Conservation (phyloP, 1,284 basidiomycete genomes). For the Trametes hirsuta region DNA sequence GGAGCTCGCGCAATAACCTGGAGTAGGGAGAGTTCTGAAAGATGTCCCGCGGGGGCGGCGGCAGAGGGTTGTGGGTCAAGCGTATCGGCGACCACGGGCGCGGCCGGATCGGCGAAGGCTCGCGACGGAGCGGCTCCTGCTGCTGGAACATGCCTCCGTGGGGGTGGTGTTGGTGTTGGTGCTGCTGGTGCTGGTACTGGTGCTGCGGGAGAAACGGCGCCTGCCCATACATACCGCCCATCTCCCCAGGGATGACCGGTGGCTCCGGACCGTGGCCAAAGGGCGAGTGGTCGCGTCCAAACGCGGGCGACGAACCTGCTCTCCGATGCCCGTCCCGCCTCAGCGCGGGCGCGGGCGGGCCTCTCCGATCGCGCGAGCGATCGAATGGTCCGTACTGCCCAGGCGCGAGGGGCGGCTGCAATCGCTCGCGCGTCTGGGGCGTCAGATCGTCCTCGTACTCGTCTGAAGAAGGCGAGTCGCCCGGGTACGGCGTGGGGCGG, state of each 20-base stretch:
- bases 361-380: slow-evolving; percentile 6
- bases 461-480: slow-evolving; percentile 5
- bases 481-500: background rate
- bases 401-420: slow-evolving; percentile 24
- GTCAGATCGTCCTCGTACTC: slow-evolving; percentile 14
- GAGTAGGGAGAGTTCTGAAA: slow-evolving; percentile 25
- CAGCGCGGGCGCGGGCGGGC: slow-evolving; percentile 15
- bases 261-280: background rate
- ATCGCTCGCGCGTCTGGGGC: slow-evolving; percentile 17
- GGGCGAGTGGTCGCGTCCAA: background rate
- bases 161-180: background rate
- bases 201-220: background rate
- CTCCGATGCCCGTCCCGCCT: slow-evolving; percentile 12
- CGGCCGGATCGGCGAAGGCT: slow-evolving; percentile 9
- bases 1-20: slow-evolving; percentile 21
- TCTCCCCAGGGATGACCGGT: background rate
- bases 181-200: background rate
- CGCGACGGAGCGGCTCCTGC: slow-evolving; percentile 1
- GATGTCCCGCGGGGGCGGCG: slow-evolving; percentile 25
- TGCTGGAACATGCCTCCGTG: background rate
- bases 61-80: slow-evolving; percentile 25
- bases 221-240: background rate
- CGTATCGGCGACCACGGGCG: slow-evolving; percentile 17
- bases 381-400: slow-evolving; percentile 30
- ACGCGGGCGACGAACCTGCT: slow-evolving; percentile 17